Evolutionary conservation across 2,329 filamentous ascomycete genomes (phyloP), one percentile per base, ranked within the genome.

Genomic region (Penicillium sp.): DNA sequence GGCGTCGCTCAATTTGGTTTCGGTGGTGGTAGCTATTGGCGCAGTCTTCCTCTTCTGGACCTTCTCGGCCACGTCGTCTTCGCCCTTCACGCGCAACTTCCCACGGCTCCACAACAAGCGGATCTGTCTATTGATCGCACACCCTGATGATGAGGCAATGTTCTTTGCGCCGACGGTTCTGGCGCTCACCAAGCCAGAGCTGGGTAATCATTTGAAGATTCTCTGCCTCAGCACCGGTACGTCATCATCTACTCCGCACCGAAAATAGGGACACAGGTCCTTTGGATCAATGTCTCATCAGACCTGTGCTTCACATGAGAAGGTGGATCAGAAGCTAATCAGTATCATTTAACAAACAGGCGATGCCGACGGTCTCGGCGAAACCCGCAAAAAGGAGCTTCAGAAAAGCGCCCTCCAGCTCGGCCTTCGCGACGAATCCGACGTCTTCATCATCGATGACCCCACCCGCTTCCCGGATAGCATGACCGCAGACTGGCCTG

Each of bases 81-180:
- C 75, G 8, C 71, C 74, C 11, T 74, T 76, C 56, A 71, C 71
- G 9, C 66, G 68, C 26, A 68, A 67, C 33, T 76, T 78, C 57
- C 90, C 91, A 4, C 83, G 79, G 45, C 79, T 97, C 61, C 82
- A 81, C 66, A 89, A 91, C 79, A 96, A 96, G 82, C 87, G 90
- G 69, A 91, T 99, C 71, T 90, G 90, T 72, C 84, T 99, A 53
- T 82, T 99, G 54, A 98, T 99, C 69, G 95, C 95, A 22, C 95
- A 99, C 78, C 95, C 95, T 0, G 95, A 99, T 76, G 95, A 99
- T 70, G 95, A 99, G 80, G 95, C 93, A 74, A 99, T 99, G 95
- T 99, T 99, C 82, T 99, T 99, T 77, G 87, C 92, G 61, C 95
- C 95, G 0, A 90, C 91, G 0, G 82, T 98, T 14, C 82, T 96